A percentile compares a stretch with the other conserved stretches of the same genome.
These are phyloP conservation scores for Glycine latifolia DNA, from an alignment of 306 rosid genomes.

Conservation along the genomic window DNA sequence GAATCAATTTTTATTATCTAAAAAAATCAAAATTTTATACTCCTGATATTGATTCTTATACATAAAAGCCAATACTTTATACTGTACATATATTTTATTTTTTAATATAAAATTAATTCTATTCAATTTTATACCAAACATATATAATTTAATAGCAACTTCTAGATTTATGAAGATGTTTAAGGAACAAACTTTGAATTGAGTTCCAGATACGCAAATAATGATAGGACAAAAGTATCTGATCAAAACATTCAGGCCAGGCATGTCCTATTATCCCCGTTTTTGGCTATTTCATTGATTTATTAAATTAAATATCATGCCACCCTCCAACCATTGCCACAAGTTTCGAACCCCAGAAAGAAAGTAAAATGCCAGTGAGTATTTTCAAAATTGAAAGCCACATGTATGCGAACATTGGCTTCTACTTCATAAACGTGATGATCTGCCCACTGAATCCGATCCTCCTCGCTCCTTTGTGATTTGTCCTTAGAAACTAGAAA, in stretches of 20 bases:
- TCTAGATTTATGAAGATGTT: not conserved
- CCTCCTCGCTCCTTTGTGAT: not conserved
- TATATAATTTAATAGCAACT: not conserved
- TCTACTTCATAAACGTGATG: not conserved
- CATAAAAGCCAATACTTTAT: too few species aligned
- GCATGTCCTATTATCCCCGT: not conserved
- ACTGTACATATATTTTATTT: too few species aligned
- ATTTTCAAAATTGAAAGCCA: slow-evolving; percentile 11
- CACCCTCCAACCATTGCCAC: slow-evolving; percentile 20
- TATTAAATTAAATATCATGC: not conserved
- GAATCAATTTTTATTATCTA: too few species aligned
- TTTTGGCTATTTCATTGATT: not conserved
- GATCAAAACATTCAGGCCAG: not conserved
- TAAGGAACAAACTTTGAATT: not conserved
- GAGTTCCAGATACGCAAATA: slow-evolving; percentile 9
- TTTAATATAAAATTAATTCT: not conserved
- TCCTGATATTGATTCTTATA: too few species aligned
- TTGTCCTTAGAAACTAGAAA: not conserved
- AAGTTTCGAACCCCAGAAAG: slow-evolving; percentile 5
- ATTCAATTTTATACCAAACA: not conserved
- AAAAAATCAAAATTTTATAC: too few species aligned
- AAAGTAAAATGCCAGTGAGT: not conserved
- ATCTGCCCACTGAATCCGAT: slow-evolving; percentile 28
- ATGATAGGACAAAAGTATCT: not conserved
- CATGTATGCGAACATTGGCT: not conserved